Conservation (phyloP, 164 flowering plant species). For the Vitis amurensis region DNA sequence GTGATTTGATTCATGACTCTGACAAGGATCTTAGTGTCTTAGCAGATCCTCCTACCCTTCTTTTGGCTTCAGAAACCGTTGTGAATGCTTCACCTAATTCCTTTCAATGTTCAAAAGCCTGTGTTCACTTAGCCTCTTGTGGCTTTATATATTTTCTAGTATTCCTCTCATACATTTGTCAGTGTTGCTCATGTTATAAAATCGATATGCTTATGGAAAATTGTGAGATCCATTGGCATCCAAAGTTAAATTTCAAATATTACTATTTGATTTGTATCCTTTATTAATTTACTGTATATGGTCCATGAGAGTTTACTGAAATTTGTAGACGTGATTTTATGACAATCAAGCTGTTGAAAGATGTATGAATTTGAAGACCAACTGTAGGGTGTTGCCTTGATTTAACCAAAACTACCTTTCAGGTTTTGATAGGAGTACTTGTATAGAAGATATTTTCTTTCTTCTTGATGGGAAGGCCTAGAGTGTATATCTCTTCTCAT, state of each 20-base stretch:
- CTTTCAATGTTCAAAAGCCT: neutral
- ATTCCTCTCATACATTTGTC: neutral
- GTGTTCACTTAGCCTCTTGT: neutral
- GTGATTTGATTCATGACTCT: conserved; percentile 1
- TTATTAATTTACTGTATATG: neutral
- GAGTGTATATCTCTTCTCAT: no score
- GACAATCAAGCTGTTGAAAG: neutral
- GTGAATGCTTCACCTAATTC: conserved; percentile 3
- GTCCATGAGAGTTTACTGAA: neutral
- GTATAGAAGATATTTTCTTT: neutral
- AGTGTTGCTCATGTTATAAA: neutral
- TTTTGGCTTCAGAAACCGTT: neutral
- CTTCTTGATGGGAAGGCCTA: neutral
- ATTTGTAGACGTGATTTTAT: neutral
- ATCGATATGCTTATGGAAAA: neutral
- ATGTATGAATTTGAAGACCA: neutral
- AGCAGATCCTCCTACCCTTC: neutral
- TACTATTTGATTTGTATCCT: neutral
- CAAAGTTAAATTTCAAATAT: no score
- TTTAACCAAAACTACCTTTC: neutral
- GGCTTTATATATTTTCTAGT: neutral
- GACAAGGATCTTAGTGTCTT: conserved; percentile 6
- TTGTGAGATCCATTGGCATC: neutral
- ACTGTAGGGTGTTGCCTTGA: neutral
- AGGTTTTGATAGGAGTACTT: neutral